A percentile compares a stretch with the other conserved stretches of the same genome.
Evolutionary conservation across 228 moss, liverwort and hornwort species (phyloP).

Genomic region (Sphagnum fallax): DNA sequence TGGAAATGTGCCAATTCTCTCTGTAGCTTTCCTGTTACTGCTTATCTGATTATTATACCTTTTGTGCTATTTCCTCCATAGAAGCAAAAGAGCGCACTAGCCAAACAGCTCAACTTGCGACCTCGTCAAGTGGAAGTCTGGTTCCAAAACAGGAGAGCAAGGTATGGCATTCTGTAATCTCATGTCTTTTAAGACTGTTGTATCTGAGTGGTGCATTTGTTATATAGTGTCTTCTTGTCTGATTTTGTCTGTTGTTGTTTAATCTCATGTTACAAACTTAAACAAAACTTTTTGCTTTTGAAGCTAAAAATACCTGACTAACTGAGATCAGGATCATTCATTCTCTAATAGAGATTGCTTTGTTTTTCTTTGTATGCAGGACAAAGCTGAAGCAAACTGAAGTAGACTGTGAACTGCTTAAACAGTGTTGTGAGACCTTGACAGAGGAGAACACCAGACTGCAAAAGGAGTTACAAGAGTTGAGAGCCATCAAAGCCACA

Average conservation of each 20-base stretch:
- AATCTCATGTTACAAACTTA: not conserved
- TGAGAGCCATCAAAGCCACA: constrained; percentile 49
- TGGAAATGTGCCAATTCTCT: not conserved
- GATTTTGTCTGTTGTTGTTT: not conserved
- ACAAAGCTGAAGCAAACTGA: constrained; percentile 62
- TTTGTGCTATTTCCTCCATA: constrained; percentile 10
- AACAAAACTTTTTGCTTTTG: no score
- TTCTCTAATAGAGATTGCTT: not conserved
- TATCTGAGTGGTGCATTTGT: not conserved
- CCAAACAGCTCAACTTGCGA: constrained; percentile 79
- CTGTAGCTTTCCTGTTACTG: not conserved
- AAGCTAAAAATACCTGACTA: not conserved
- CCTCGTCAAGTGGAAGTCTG: constrained; percentile 97
- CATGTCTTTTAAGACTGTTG: not conserved
- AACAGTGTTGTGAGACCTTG: constrained; percentile 44
- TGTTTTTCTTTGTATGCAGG: constrained; percentile 6
- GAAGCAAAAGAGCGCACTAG: constrained; percentile 95
- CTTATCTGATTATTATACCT: not conserved
- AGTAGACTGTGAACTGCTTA: constrained; percentile 57
- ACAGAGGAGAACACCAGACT: constrained; percentile 48
- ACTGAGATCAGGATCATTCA: not conserved
- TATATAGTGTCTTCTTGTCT: not conserved
- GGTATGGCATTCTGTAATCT: constrained; percentile 6
- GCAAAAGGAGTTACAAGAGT: constrained; percentile 55
- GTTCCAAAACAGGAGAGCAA: constrained; percentile 96